These are phyloP conservation scores for Blastobotrys arbuscula DNA, from an alignment of 1,139 yeast genomes.

Conservation along the genomic window DNA sequence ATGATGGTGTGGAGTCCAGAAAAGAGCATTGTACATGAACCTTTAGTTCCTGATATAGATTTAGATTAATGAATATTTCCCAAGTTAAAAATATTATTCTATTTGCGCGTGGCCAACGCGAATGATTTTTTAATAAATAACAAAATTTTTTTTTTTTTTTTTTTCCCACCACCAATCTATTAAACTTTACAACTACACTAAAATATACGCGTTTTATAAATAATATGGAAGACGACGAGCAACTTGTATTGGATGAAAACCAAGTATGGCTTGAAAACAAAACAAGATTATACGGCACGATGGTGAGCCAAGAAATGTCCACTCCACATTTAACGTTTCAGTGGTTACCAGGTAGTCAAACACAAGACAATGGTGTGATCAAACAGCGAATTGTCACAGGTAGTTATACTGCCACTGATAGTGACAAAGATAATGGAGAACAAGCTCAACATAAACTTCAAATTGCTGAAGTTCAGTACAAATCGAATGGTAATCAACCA, in stretches of 20 bases:
- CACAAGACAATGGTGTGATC: background rate
- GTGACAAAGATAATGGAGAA: background rate
- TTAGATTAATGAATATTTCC: background rate
- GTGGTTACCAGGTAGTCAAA: constrained; percentile 14
- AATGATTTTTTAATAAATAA: too few relatives aligned
- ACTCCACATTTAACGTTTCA: constrained; percentile 13
- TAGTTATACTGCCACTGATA: constrained; percentile 8
- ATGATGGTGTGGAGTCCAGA: constrained; percentile 63
- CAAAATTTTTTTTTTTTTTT: background rate
- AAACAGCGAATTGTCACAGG: constrained; percentile 11
- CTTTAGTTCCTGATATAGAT: too few relatives aligned
- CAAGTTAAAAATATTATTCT: background rate
- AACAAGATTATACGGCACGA: constrained; percentile 11
- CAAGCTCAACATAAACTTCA: constrained; percentile 6
- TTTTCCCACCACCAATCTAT: background rate
- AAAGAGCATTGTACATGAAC: background rate
- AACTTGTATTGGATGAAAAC: constrained; percentile 7
- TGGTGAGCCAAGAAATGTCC: constrained; percentile 7
- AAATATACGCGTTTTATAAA: constrained; percentile 2
- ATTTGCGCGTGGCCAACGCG: background rate
- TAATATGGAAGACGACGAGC: constrained; percentile 6
- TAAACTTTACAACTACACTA: background rate
- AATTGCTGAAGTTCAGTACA: constrained; percentile 7
- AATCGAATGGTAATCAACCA: constrained; percentile 1
- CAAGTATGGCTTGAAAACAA: constrained; percentile 11